These are phyloP conservation scores for Ascoidea tarda DNA, from an alignment of 805 yeast genomes.

Conservation along the genomic window DNA sequence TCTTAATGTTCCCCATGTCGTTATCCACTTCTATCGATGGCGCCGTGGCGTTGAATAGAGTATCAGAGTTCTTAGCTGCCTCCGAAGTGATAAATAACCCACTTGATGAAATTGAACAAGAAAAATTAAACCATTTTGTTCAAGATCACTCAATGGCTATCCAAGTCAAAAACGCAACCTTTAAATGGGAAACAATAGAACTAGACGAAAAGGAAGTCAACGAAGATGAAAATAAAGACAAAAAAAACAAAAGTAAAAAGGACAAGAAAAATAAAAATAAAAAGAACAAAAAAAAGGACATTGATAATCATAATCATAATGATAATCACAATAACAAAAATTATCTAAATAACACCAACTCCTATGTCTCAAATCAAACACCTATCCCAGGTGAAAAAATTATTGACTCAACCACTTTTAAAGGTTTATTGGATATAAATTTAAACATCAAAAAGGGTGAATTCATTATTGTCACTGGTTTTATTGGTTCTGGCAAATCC, in stretches of 20 bases:
- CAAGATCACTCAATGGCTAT: conserved; percentile 24
- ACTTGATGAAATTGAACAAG: conserved; percentile 11
- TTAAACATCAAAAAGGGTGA: conserved; percentile 41
- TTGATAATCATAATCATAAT: neutral
- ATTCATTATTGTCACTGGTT: conserved; percentile 61
- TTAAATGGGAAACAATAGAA: conserved; percentile 43
- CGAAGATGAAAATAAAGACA: conserved; percentile 13
- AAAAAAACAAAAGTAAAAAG: conserved; percentile 6
- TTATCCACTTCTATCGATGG: conserved; percentile 59
- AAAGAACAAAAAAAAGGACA: conserved; percentile 1
- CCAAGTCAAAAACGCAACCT: conserved; percentile 35
- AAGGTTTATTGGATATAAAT: conserved; percentile 32
- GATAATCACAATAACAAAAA: neutral
- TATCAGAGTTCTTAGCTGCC: conserved; percentile 36
- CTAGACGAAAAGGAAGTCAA: conserved; percentile 15
- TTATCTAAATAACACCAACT: neutral
- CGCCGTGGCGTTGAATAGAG: conserved; percentile 42
- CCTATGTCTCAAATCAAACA: conserved; percentile 1
- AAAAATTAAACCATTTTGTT: conserved; percentile 6
- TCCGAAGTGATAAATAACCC: conserved; percentile 24
- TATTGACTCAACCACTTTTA: conserved; percentile 18
- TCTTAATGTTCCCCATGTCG: conserved; percentile 59
- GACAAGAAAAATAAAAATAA: conserved; percentile 1
- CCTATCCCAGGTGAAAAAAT: conserved; percentile 5
- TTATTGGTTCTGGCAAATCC: conserved; percentile 68